Evolutionary conservation across 2,329 filamentous ascomycete genomes (phyloP).

Genomic region (Neophaeococcomyces aloes): DNA sequence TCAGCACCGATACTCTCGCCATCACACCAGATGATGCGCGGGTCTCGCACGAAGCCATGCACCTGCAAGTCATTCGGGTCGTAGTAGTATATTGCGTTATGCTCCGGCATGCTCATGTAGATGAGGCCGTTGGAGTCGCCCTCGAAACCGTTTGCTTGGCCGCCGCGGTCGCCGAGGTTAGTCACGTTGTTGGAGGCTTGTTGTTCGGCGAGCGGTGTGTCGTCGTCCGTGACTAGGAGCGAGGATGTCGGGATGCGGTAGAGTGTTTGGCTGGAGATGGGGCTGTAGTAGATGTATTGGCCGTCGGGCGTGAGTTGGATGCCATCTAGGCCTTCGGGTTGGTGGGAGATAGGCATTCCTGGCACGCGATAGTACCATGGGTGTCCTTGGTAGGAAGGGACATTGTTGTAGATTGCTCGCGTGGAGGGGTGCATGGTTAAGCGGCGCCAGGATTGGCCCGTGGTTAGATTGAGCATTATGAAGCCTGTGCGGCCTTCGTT

Average conservation of each 20-base stretch:
- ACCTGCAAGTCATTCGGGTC: constrained; percentile 31
- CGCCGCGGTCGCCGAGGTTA: constrained; percentile 36
- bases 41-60: constrained; percentile 32
- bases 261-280: constrained; percentile 29
- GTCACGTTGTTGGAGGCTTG: constrained; percentile 37
- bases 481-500: constrained; percentile 39
- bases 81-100: constrained; percentile 38
- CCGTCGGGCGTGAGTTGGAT: constrained; percentile 28
- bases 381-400: constrained; percentile 28
- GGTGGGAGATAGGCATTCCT: constrained; percentile 21
- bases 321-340: constrained; percentile 27
- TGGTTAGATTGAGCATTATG: constrained; percentile 29
- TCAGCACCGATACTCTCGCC: constrained; percentile 33
- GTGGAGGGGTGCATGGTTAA: constrained; percentile 18
- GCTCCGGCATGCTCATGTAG: constrained; percentile 38
- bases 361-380: constrained; percentile 25
- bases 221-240: constrained; percentile 25
- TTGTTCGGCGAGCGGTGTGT: constrained; percentile 28
- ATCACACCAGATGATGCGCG: constrained; percentile 37
- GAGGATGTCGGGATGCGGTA: constrained; percentile 29
- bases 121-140: constrained; percentile 35
- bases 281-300: constrained; percentile 35
- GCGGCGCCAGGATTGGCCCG: constrained; percentile 17
- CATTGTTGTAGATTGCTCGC: constrained; percentile 22
- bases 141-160: constrained; percentile 38